Conservation (phyloP, 768 basidiomycete species). For the Lactarius trivialis region DNA sequence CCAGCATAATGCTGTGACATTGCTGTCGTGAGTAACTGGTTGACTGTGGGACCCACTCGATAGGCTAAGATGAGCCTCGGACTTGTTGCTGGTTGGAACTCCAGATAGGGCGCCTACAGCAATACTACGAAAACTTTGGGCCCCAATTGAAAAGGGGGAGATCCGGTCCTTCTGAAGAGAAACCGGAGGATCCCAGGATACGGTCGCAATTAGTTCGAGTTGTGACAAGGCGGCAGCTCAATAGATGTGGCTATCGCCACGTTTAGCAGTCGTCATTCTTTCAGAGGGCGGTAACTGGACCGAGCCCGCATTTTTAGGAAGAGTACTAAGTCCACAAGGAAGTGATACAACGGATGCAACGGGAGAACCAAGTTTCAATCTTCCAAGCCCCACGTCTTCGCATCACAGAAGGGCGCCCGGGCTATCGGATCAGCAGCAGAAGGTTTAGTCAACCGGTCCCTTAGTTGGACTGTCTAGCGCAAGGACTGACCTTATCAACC, state of each 20-base stretch:
- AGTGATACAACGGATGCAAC: conserved; percentile 10
- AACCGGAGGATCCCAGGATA: conserved; percentile 2
- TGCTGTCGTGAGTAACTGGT: not conserved
- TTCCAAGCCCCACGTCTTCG: conserved; percentile 6
- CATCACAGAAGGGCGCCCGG: conserved; percentile 8
- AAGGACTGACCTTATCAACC: not conserved
- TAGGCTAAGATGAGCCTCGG: not conserved
- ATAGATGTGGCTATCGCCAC: conserved; percentile 1
- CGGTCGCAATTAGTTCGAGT: not conserved
- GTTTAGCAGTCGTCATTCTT: not conserved
- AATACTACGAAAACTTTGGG: not conserved
- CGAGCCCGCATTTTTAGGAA: not conserved
- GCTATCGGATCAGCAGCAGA: conserved; percentile 18
- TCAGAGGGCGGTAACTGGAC: not conserved
- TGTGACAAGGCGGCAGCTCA: not conserved
- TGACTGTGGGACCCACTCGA: not conserved
- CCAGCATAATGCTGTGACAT: not conserved
- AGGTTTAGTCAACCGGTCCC: conserved; percentile 17
- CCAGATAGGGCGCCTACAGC: not conserved
- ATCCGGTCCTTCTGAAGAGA: conserved; percentile 10
- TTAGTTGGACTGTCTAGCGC: not conserved
- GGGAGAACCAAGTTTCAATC: conserved; percentile 9
- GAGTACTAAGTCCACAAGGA: not conserved
- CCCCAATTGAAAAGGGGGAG: conserved; percentile 10
- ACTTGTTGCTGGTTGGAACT: not conserved